A percentile compares a stretch with the other conserved stretches of the same genome.
These are phyloP conservation scores for Plasmopara muralis DNA, from an alignment of 352 stramenopile genomes.

Conservation along the genomic window DNA sequence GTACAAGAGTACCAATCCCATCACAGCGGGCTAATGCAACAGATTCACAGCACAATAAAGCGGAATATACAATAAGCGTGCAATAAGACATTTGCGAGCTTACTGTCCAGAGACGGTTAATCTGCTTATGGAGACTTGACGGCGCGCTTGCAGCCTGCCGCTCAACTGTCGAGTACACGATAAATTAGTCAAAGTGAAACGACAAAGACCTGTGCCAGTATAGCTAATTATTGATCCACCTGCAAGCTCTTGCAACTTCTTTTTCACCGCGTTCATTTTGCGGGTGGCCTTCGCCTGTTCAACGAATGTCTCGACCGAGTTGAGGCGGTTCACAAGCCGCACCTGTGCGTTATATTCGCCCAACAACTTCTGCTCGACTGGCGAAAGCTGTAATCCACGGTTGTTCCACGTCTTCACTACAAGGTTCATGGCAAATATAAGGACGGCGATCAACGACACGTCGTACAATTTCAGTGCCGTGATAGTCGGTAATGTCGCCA, in stretches of 20 bases:
- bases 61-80: neutral
- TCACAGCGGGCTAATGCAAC: slow-evolving; percentile 40
- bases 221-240: slow-evolving; percentile 24
- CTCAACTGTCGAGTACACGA: slow-evolving; percentile 36
- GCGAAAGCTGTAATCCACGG: slow-evolving; percentile 45
- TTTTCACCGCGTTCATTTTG: slow-evolving; percentile 83
- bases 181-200: neutral
- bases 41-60: slow-evolving; percentile 1
- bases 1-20: slow-evolving; percentile 44
- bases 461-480: slow-evolving; percentile 58
- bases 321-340: slow-evolving; percentile 71
- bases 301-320: slow-evolving; percentile 85
- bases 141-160: slow-evolving; percentile 57
- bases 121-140: slow-evolving; percentile 66
- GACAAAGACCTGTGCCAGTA: neutral
- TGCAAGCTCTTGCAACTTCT: slow-evolving; percentile 74
- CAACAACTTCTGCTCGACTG: slow-evolving; percentile 48
- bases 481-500: slow-evolving; percentile 35
- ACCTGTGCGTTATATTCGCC: slow-evolving; percentile 73
- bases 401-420: slow-evolving; percentile 48
- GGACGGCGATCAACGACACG: slow-evolving; percentile 54
- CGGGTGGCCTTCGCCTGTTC: slow-evolving; percentile 82
- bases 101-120: slow-evolving; percentile 67
- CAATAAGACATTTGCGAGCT: slow-evolving; percentile 9
- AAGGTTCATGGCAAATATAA: slow-evolving; percentile 50